phyloP scores from a whole-genome alignment of 2,329 filamentous ascomycete genomes.

The Colletotrichum simmondsii region DNA sequence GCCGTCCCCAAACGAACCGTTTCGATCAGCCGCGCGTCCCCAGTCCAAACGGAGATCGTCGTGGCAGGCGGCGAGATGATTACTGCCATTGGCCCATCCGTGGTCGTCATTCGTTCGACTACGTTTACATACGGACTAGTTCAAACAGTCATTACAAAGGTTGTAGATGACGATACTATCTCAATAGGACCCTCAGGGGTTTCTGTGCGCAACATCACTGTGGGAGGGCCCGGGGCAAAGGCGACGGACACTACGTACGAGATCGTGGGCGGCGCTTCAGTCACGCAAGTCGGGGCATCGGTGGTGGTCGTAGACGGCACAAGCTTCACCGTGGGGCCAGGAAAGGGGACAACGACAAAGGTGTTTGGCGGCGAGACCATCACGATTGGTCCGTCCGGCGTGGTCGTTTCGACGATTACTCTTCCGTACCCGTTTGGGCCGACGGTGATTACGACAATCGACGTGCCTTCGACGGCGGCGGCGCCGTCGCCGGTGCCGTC shows the following conservation, averaged over 20 bases:
- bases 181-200: conserved; percentile 60
- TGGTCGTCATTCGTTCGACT: conserved; percentile 53
- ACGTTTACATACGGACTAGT: conserved; percentile 58
- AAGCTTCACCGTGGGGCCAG: conserved; percentile 63
- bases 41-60: conserved; percentile 53
- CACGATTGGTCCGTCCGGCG: conserved; percentile 61
- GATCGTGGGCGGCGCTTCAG: conserved; percentile 63
- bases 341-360: conserved; percentile 52
- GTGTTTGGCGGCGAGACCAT: conserved; percentile 62
- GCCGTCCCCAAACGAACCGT: conserved; percentile 47
- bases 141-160: conserved; percentile 45
- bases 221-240: conserved; percentile 54
- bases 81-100: conserved; percentile 53
- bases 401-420: conserved; percentile 58
- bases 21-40: conserved; percentile 43
- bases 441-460: conserved; percentile 54
- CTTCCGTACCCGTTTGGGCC: conserved; percentile 58
- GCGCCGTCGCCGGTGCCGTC: conserved; percentile 32
- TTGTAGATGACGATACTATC: conserved; percentile 63
- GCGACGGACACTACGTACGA: conserved; percentile 52
- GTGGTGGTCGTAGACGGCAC: conserved; percentile 60
- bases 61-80: conserved; percentile 61
- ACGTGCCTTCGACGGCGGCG: conserved; percentile 41
- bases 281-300: conserved; percentile 60
- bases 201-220: conserved; percentile 49